Percentiles rank a stretch among this genome's conserved stretches.
phyloP scores from a whole-genome alignment of 176 grass and related monocot genomes.

The Juncus inflexus region DNA sequence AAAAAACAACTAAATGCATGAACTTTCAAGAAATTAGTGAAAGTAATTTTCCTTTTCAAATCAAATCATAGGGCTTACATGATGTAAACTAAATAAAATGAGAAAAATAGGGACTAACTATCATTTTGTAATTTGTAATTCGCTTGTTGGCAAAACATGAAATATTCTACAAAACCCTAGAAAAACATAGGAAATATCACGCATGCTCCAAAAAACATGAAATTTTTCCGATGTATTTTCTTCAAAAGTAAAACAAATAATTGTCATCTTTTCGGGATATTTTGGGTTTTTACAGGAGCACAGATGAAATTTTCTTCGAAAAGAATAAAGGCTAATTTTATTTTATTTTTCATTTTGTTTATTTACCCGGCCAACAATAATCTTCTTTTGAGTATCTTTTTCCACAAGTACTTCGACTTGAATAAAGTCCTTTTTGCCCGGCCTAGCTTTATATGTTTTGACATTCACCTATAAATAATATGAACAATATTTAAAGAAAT shows the following conservation, averaged over 20 bases:
- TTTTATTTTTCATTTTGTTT: not conserved
- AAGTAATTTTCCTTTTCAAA: not conserved
- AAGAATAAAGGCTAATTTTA: not conserved
- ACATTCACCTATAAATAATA: constrained; percentile 58
- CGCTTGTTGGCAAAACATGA: too few relatives aligned
- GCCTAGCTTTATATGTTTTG: constrained; percentile 75
- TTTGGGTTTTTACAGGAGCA: too few relatives aligned
- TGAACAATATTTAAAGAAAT: constrained; percentile 6
- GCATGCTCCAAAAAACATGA: not conserved
- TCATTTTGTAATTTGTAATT: too few relatives aligned
- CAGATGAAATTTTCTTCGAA: too few relatives aligned
- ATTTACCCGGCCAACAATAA: constrained; percentile 86
- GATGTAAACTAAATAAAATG: too few relatives aligned
- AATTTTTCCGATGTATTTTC: not conserved
- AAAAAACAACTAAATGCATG: not conserved
- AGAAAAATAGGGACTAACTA: too few relatives aligned
- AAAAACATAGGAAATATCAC: not conserved
- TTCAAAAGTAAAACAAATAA: too few relatives aligned
- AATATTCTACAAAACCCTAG: too few relatives aligned
- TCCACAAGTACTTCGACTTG: constrained; percentile 95
- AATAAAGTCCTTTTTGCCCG: constrained; percentile 85
- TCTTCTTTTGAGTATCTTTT: constrained; percentile 85
- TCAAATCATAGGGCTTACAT: too few relatives aligned
- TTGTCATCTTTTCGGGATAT: too few relatives aligned
- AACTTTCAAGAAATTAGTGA: not conserved